These are phyloP conservation scores for Collybiopsis confluens DNA, from an alignment of 768 basidiomycete species.

Conservation along the genomic window DNA sequence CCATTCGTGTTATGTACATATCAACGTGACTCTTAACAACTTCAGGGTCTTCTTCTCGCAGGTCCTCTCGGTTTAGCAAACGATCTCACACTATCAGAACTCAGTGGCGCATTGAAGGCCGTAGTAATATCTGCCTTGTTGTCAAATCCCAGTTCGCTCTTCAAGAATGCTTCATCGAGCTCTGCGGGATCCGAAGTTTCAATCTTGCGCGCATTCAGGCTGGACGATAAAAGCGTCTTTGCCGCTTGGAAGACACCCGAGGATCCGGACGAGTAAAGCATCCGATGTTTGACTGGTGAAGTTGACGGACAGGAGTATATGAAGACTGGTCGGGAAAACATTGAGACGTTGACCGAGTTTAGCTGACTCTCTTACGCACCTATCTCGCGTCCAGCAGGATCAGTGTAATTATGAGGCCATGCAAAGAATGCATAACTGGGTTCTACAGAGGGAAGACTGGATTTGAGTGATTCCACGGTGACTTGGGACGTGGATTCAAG, in stretches of 20 bases:
- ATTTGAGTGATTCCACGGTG: constrained; percentile 39
- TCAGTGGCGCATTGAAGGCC: constrained; percentile 8
- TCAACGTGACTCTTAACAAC: too few relatives aligned
- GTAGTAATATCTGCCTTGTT: constrained; percentile 7
- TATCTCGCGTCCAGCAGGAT: constrained; percentile 50
- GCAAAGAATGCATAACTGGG: constrained; percentile 70
- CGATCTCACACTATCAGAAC: constrained; percentile 32
- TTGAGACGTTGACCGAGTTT: not conserved
- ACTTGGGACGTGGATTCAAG: constrained; percentile 38
- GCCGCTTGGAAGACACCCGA: constrained; percentile 51
- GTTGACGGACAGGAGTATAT: constrained; percentile 87
- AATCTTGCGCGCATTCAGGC: constrained; percentile 56
- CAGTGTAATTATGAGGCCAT: constrained; percentile 45
- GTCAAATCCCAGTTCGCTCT: constrained; percentile 46
- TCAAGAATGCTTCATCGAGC: constrained; percentile 60
- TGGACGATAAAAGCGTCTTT: constrained; percentile 43
- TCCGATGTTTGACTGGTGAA: constrained; percentile 80
- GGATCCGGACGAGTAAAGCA: constrained; percentile 82
- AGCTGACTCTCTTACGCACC: constrained; percentile 34
- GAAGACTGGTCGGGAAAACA: constrained; percentile 55
- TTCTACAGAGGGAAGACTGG: constrained; percentile 49
- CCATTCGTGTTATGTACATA: too few relatives aligned
- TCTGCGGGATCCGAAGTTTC: constrained; percentile 82
- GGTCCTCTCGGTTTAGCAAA: constrained; percentile 75
- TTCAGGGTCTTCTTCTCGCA: constrained; percentile 44